phyloP scores from a whole-genome alignment of 2,329 filamentous ascomycete species.

The Talaromyces marneffei region DNA sequence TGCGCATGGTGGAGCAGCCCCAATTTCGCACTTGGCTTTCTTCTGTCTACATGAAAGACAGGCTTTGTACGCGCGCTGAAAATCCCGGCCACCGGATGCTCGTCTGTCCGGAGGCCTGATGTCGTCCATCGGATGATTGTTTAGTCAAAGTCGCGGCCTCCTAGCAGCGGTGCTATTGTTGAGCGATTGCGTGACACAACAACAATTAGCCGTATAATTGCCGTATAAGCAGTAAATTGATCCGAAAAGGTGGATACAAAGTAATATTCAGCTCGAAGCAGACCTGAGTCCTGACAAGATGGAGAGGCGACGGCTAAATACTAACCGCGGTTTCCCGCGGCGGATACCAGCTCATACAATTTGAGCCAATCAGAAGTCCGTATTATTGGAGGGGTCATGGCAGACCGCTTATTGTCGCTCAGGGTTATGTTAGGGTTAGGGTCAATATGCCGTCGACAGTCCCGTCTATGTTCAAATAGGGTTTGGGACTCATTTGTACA shows the following conservation, averaged over 20 bases:
- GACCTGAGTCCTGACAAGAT: background rate
- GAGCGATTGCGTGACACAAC: background rate
- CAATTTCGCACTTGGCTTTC: slow-evolving; percentile 49
- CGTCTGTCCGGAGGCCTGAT: slow-evolving; percentile 12
- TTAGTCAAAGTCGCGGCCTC: background rate
- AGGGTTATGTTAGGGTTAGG: background rate
- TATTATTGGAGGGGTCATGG: background rate
- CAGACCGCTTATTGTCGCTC: slow-evolving; percentile 8
- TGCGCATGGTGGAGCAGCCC: slow-evolving; percentile 39
- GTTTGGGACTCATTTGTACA: background rate
- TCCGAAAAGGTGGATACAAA: background rate
- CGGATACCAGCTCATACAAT: background rate
- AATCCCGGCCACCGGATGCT: slow-evolving; percentile 12
- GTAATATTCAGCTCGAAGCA: background rate
- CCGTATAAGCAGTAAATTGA: background rate
- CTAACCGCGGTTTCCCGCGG: background rate
- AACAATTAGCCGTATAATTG: slow-evolving; percentile 2
- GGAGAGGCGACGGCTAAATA: background rate
- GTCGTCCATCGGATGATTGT: slow-evolving; percentile 3
- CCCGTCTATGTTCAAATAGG: background rate
- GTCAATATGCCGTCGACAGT: background rate
- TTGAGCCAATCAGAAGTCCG: background rate
- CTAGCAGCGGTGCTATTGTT: background rate
- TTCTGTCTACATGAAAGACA: slow-evolving; percentile 49
- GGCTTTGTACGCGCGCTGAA: slow-evolving; percentile 50